Base-by-base conservation (phyloP, 2,329 filamentous ascomycete species). In the Trichoderma guizhouense region DNA sequence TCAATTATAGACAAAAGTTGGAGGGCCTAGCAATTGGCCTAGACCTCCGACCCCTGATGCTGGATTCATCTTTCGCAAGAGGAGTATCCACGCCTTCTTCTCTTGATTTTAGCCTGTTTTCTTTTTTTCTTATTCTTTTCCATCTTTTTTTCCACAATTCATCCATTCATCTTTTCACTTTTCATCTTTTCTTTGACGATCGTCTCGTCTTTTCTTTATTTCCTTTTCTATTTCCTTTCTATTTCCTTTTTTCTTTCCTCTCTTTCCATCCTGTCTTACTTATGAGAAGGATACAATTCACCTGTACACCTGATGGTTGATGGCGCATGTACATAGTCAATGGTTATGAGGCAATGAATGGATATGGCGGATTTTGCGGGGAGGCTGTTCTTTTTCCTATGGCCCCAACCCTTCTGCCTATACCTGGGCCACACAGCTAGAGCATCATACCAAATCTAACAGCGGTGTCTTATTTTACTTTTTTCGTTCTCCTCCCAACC, bases 371-470 rank as follows among this genome's bases (percentile, higher is more conserved):
- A 61, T 24, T 39, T 24, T 66, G 30, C 34, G 30, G 34, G 55
- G 36, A 36, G 30, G 24, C 39, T 32, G 18, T 67, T 18, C 24
- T 63, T 26, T 61, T 39, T 67, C 57, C 55, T 30, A 47, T 34
- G 26, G 39, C 55, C 61, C 26, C n/a, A 63, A 7, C 58, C 43
- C 32, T 61, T 51, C 43, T 60, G 57, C 63, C 66, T 72, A 47
- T 67, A 64, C 28, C 34, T 65, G 58, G 43, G 65, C 64, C 43
- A 62, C 60, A 62, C 30, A 69, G 57, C 55, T 62, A 67, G 11
- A 66, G 63, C 69, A 39, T 71, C 63, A 66, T 61, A 51, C 28
- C 30, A 60, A 71, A 43, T 71, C 55, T 28, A 55, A 60, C 43
- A 65, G 36, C 68, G 58, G 21, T 58, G 39, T 64, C 26, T 61